Percentiles rank a stretch among this genome's conserved stretches.
Evolutionary conservation across 148 eudicot species (phyloP).

Genomic region (Arctostaphylos glauca): DNA sequence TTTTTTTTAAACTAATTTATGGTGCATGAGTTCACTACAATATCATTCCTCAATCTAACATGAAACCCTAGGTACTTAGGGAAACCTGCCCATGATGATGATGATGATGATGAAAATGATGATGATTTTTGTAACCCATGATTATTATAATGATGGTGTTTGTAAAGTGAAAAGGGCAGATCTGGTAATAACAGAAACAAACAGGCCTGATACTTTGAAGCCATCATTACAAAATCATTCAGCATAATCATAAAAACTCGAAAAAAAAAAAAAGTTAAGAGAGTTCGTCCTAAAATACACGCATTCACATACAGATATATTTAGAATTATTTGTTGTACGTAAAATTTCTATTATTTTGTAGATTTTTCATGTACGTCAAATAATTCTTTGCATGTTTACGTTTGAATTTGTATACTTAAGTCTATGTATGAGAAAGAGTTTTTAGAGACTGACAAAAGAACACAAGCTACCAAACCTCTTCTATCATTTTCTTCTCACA

Average conservation of each 20-base stretch:
- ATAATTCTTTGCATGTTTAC: no score
- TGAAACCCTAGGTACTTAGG: background rate
- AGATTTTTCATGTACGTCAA: no score
- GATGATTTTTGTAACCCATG: background rate
- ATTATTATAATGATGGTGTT: background rate
- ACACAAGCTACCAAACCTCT: background rate
- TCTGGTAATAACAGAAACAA: background rate
- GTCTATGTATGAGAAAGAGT: background rate
- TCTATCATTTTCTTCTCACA: background rate
- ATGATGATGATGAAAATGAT: no score
- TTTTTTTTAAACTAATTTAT: no score
- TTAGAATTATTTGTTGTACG: no score
- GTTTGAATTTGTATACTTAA: no score
- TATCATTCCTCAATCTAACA: no score
- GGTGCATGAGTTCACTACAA: no score
- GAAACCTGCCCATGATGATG: background rate
- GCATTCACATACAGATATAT: no score
- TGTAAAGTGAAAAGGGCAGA: background rate
- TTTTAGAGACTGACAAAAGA: conserved; percentile 30
- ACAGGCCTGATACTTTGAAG: background rate
- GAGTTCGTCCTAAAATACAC: no score
- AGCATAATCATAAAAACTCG: background rate
- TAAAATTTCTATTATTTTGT: no score
- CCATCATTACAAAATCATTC: conserved; percentile 5
- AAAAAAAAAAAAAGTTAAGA: no score